Evolutionary conservation across 2,329 filamentous ascomycete genomes (phyloP).

Genomic region (Xylaria sp.): DNA sequence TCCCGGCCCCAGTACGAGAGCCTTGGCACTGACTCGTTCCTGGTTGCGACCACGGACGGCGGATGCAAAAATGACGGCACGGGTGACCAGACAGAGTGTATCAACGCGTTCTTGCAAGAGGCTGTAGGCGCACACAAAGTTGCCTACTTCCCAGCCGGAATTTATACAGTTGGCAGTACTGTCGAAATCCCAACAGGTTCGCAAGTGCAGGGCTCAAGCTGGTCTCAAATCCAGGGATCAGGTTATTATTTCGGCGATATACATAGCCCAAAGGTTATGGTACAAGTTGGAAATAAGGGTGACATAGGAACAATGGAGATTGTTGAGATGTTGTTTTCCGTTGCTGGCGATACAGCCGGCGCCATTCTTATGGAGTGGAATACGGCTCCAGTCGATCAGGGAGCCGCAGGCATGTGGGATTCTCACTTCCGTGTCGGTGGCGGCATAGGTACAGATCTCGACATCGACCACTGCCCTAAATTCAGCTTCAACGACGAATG

Average conservation of each 20-base stretch:
- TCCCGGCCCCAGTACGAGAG: no score
- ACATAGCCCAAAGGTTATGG: background rate
- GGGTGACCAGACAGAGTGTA: no score
- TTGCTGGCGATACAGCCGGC: background rate
- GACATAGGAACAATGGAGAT: background rate
- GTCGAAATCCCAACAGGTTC: no score
- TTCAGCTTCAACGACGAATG: background rate
- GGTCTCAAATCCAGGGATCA: no score
- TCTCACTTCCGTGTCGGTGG: constrained; percentile 3
- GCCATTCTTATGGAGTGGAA: constrained; percentile 6
- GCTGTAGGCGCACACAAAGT: no score
- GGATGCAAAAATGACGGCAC: no score
- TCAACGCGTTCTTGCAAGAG: no score
- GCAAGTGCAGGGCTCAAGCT: no score
- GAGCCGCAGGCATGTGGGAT: constrained; percentile 9
- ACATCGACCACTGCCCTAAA: background rate
- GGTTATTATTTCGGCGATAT: background rate
- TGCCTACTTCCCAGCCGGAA: no score
- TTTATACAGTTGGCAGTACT: no score
- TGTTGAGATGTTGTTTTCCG: background rate
- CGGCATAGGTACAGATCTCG: background rate
- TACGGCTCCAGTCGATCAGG: background rate
- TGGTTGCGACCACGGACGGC: no score
- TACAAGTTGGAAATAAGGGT: background rate
- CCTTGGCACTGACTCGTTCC: no score